Evolutionary conservation across 176 grass and related monocot genomes (phyloP).

Genomic region (Triticum monococcum): DNA sequence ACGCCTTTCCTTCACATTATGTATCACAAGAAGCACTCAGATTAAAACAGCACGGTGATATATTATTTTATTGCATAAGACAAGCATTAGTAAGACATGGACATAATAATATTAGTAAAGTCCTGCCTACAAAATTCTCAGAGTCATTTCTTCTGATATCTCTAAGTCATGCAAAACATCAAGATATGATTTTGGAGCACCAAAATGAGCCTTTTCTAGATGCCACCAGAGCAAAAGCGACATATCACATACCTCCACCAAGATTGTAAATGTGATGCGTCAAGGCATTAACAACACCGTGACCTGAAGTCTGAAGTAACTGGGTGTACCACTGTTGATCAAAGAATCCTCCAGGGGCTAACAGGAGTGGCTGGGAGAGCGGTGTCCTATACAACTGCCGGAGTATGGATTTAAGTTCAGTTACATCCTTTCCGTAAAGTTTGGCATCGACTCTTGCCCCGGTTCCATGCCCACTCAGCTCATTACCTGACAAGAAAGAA

Average conservation of each 20-base stretch:
- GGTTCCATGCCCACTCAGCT: constrained; percentile 69
- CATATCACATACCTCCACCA: constrained; percentile 61
- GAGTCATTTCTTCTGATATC: not conserved
- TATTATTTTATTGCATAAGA: not conserved
- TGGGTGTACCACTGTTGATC: constrained; percentile 81
- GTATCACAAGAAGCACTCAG: not conserved
- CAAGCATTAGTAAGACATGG: not conserved
- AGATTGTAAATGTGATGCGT: constrained; percentile 87
- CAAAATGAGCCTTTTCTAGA: not conserved
- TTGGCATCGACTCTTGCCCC: constrained; percentile 57
- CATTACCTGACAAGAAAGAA: constrained; percentile 60
- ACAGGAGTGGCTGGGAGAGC: constrained; percentile 42
- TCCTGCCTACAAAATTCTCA: not conserved
- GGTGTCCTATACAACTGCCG: constrained; percentile 52
- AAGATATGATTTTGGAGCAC: not conserved
- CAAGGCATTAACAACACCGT: constrained; percentile 54
- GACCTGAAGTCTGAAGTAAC: constrained; percentile 66
- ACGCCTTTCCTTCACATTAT: not conserved
- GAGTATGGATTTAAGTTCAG: constrained; percentile 60
- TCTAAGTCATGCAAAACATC: not conserved
- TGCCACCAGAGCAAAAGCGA: not conserved
- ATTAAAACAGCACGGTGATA: not conserved
- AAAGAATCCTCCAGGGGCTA: constrained; percentile 90
- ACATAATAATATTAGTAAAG: not conserved
- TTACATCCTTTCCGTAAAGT: constrained; percentile 62